Conservation (phyloP, 495 filamentous ascomycete genomes). For the Aspergillus sclerotioniger region DNA sequence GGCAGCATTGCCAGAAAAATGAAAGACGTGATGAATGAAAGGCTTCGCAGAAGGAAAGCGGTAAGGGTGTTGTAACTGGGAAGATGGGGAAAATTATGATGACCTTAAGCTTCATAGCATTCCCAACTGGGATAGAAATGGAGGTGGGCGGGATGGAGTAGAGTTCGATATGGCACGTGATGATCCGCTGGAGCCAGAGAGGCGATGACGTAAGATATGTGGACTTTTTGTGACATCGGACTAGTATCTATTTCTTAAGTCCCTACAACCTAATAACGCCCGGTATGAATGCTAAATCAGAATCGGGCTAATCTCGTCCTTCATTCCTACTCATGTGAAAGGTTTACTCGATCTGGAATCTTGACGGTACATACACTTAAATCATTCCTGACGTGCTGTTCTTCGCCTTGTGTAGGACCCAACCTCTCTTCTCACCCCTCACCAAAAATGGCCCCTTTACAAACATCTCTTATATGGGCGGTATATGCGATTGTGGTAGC, state of each 20-base stretch:
- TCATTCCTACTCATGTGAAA: too few relatives aligned
- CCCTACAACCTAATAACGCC: background rate
- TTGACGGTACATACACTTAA: too few relatives aligned
- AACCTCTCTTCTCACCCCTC: background rate
- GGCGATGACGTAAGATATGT: slow-evolving; percentile 23
- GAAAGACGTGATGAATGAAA: background rate
- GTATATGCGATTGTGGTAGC: slow-evolving; percentile 80
- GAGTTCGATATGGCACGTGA: slow-evolving; percentile 17
- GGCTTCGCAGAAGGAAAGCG: background rate
- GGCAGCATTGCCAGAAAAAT: slow-evolving; percentile 15
- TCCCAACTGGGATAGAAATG: background rate
- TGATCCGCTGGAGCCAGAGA: background rate
- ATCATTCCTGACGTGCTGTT: too few relatives aligned
- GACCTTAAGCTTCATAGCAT: background rate
- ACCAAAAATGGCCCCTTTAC: slow-evolving; percentile 64
- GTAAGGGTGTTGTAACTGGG: background rate
- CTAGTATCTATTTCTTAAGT: background rate
- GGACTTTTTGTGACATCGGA: background rate
- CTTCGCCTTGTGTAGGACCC: too few relatives aligned
- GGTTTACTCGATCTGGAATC: too few relatives aligned
- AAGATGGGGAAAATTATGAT: background rate
- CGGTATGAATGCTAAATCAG: too few relatives aligned
- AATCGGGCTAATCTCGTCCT: too few relatives aligned
- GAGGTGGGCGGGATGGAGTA: too few relatives aligned
- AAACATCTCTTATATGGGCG: slow-evolving; percentile 85